Base-by-base conservation (phyloP, 805 yeast species). In the Lipomyces starkeyi region DNA sequence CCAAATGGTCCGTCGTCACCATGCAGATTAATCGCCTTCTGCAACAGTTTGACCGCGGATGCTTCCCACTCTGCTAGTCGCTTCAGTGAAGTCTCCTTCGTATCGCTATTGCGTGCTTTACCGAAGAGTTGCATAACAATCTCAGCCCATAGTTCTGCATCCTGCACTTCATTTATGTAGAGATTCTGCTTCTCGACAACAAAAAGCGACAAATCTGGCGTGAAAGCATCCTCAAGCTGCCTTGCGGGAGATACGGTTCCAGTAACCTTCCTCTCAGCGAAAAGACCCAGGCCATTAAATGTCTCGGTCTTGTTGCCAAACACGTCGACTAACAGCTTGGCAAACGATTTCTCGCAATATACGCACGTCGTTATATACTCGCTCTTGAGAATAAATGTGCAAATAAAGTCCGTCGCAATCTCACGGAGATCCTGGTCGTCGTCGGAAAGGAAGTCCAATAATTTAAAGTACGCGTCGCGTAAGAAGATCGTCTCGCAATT, bases 171-270 rank as follows among this genome's bases (percentile, higher is more conserved):
- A 74, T 88, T 86, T 71, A 87, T 81, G 77, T 87, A 91, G 53
- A 89, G 83, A 71, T 91, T 91, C 64, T 83, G 85, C 73, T 85
- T 86, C 74, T 92, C 97, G 6, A 83, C 78, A 5, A 87, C 86
- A 76, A 91, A 92, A 54, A 92, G 76, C 2, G 82, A 79, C 22
- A 80, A 77, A 25, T 77, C 80, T 5, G 70, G 65, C 8, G 65
- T 40, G 0, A 73, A 37, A 6, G 78, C 75, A 1, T 69, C 66
- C 14, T 65, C 61, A 6, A 73, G 72, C 57, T 78, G 77, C 17
- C 17, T 9, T n/a, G 53, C 56, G 29, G 71, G 63, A 17, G 65
- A 60, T 27, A 63, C 57, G n/a, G 63, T 62, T 8, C 64, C 67
- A 53, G 61, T 58, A 3, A 58, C 17, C 53, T 47, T 32, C 27